A percentile compares a stretch with the other conserved stretches of the same genome.
phyloP scores from a whole-genome alignment of 805 yeast species.

The Starmerella bombi region DNA sequence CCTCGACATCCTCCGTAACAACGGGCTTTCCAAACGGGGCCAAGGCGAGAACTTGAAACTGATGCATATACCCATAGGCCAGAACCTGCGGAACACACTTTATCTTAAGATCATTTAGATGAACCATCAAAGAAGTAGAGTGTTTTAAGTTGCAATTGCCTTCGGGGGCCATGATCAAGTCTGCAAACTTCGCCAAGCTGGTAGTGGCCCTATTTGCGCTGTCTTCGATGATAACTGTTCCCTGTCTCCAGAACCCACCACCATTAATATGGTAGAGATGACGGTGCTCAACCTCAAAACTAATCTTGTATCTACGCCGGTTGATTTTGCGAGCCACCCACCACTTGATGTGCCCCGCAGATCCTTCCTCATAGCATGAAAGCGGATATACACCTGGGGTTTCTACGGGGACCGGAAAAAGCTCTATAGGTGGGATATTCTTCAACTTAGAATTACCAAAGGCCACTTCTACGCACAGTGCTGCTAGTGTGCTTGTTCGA shows the following conservation, averaged over 20 bases:
- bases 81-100: constrained; percentile 14
- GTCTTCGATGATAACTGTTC: background rate
- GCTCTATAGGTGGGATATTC: background rate
- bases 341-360: constrained; percentile 12
- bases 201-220: background rate
- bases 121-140: constrained; percentile 22
- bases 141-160: background rate
- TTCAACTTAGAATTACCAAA: background rate
- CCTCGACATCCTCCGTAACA: constrained; percentile 10
- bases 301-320: background rate
- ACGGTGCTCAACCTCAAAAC: background rate
- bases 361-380: constrained; percentile 10
- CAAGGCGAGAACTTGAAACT: constrained; percentile 19
- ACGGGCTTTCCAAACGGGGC: constrained; percentile 20
- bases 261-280: background rate
- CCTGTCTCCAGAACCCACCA: background rate
- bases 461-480: constrained; percentile 8
- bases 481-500: constrained; percentile 2
- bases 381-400: constrained; percentile 12
- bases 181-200: background rate
- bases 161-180: background rate
- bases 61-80: constrained; percentile 17
- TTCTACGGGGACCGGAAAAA: constrained; percentile 5
- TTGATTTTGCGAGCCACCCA: constrained; percentile 8
- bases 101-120: constrained; percentile 9